phyloP scores from a whole-genome alignment of 306 rosid species.

The Prunus salicina region DNA sequence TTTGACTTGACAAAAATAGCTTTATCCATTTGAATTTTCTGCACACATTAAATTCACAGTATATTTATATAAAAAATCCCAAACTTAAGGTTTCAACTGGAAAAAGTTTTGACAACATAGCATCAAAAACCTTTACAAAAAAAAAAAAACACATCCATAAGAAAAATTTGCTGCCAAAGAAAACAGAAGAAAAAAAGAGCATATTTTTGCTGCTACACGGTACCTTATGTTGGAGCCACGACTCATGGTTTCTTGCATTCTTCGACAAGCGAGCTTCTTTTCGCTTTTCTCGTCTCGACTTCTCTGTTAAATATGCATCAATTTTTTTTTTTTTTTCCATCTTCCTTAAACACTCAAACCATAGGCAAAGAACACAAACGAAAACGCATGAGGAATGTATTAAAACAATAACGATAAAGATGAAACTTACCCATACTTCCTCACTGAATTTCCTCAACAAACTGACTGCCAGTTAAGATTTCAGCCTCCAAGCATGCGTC shows the following conservation, averaged over 20 bases:
- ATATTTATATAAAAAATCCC: not conserved
- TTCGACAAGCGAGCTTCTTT: slow-evolving; percentile 63
- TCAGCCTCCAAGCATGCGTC: no score
- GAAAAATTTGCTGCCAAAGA: not conserved
- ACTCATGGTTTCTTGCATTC: slow-evolving; percentile 46
- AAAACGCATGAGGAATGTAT: not conserved
- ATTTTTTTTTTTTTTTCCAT: not conserved
- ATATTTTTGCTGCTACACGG: not conserved
- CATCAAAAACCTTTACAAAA: not conserved
- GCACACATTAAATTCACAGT: slow-evolving; percentile 8
- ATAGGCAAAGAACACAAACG: not conserved
- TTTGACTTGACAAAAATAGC: slow-evolving; percentile 18
- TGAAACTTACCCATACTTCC: not conserved
- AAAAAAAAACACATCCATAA: not conserved
- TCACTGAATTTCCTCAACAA: not conserved
- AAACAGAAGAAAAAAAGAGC: not conserved
- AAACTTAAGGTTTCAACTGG: not conserved
- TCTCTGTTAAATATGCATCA: slow-evolving; percentile 21
- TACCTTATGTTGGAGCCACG: slow-evolving; percentile 63
- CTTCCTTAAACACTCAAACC: not conserved
- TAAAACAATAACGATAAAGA: not conserved
- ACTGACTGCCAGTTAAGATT: not conserved
- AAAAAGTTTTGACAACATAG: not conserved
- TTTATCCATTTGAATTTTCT: slow-evolving; percentile 41
- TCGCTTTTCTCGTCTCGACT: slow-evolving; percentile 61